Conservation (phyloP, 805 yeast species). For the Cyberlindnera lachancei region DNA sequence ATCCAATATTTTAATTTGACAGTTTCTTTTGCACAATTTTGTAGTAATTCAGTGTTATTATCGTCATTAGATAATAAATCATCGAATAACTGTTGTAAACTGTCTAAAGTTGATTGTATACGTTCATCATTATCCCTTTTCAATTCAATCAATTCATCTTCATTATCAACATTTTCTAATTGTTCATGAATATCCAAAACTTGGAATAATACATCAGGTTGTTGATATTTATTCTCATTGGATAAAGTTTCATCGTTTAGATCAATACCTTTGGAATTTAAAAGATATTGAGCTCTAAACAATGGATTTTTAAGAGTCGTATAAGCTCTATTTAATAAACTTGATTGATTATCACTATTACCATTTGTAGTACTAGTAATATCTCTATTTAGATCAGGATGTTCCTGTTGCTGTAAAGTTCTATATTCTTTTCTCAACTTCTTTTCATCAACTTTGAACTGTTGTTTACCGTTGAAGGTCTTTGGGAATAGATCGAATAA, state of each 20-base stretch:
- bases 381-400: slow-evolving; percentile 82
- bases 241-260: slow-evolving; percentile 53
- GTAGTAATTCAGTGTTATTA: too few species aligned
- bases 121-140: slow-evolving; percentile 50
- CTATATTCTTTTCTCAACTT: slow-evolving; percentile 70
- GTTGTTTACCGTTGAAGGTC: slow-evolving; percentile 64
- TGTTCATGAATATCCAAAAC: slow-evolving; percentile 83
- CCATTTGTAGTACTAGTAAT: too few species aligned
- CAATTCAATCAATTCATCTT: slow-evolving; percentile 48
- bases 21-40: slow-evolving; percentile 59
- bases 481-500: slow-evolving; percentile 63
- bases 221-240: slow-evolving; percentile 5
- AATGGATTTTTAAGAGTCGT: slow-evolving; percentile 64
- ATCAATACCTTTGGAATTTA: slow-evolving; percentile 40
- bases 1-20: slow-evolving; percentile 78
- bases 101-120: slow-evolving; percentile 37
- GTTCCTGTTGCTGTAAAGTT: slow-evolving; percentile 60
- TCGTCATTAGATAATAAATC: slow-evolving; percentile 47
- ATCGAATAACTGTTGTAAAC: slow-evolving; percentile 40
- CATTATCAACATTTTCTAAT: slow-evolving; percentile 56
- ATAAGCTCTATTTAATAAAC: slow-evolving; percentile 72
- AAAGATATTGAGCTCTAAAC: slow-evolving; percentile 54
- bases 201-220: slow-evolving; percentile 53
- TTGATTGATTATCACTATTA: slow-evolving; percentile 32
- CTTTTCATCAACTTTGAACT: slow-evolving; percentile 52